phyloP scores from a whole-genome alignment of 768 basidiomycete species.

The Cystofilobasidium macerans region DNA sequence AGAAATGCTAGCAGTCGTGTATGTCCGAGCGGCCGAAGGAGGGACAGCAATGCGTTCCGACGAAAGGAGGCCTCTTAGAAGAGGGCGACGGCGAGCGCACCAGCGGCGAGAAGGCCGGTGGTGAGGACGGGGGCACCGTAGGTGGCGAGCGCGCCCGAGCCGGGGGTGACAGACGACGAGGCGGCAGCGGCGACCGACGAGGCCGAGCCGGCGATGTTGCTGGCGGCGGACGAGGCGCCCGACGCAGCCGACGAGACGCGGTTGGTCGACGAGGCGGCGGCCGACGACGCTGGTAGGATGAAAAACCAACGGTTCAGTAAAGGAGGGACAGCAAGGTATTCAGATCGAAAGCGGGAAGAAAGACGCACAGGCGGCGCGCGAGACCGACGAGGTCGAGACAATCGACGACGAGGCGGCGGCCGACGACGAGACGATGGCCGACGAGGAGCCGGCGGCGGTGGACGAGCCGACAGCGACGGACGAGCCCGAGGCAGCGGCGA shows the following conservation, averaged over 20 bases:
- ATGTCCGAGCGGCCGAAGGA: too few species aligned
- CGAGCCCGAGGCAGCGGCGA: background rate
- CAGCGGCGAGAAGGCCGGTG: background rate
- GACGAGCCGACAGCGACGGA: background rate
- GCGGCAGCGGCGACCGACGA: background rate
- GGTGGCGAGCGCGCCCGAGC: background rate
- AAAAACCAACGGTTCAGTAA: background rate
- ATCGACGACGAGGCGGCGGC: background rate
- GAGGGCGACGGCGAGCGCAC: background rate
- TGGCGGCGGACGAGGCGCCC: background rate
- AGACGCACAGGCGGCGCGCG: background rate
- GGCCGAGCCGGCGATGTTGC: background rate
- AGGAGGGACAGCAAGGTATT: too few species aligned
- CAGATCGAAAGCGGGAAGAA: background rate
- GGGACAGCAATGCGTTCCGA: too few species aligned
- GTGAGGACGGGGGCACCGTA: background rate
- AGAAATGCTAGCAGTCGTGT: too few species aligned
- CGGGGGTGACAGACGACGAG: background rate
- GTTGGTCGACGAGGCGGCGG: background rate
- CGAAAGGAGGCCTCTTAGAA: background rate
- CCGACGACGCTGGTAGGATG: background rate
- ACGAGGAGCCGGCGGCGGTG: background rate
- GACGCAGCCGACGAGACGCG: background rate
- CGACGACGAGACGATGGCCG: constrained; percentile 3
- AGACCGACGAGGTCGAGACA: background rate